A percentile compares a stretch with the other conserved stretches of the same genome.
phyloP scores from a whole-genome alignment of 768 basidiomycete species.

The Cystofilobasidium macerans region DNA sequence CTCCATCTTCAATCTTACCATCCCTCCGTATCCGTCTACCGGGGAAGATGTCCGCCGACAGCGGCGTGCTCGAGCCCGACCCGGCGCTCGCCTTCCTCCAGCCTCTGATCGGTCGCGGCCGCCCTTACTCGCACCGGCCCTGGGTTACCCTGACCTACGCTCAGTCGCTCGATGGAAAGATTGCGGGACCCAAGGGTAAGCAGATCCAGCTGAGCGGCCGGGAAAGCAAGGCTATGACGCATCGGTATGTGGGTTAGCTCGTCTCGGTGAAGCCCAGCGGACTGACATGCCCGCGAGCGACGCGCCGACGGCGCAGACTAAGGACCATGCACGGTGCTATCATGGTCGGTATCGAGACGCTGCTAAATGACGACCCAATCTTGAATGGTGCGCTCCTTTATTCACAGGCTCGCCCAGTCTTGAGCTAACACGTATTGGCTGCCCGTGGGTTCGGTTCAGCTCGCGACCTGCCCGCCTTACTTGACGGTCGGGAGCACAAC shows the following conservation, averaged over 20 bases:
- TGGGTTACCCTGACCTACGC: conserved; percentile 43
- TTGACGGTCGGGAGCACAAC: conserved; percentile 11
- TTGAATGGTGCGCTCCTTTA: conserved; percentile 62
- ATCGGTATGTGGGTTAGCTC: conserved; percentile 60
- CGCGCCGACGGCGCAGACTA: conserved; percentile 63
- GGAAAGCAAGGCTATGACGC: conserved; percentile 87
- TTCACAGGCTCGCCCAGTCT: conserved; percentile 42
- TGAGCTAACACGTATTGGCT: neutral
- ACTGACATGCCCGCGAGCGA: neutral
- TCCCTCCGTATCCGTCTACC: too few relatives aligned
- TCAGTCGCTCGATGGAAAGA: conserved; percentile 57
- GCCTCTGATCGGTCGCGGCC: conserved; percentile 18
- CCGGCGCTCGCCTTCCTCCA: conserved; percentile 11
- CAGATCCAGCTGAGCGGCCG: conserved; percentile 74
- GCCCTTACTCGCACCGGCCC: conserved; percentile 28
- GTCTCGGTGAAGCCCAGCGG: neutral
- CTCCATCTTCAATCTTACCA: too few relatives aligned
- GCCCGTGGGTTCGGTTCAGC: conserved; percentile 28
- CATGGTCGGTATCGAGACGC: conserved; percentile 78
- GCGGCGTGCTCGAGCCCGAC: too few relatives aligned
- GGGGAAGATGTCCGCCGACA: too few relatives aligned
- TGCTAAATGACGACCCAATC: conserved; percentile 83
- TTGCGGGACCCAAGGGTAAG: conserved; percentile 59
- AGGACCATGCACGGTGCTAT: conserved; percentile 86
- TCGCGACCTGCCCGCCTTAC: conserved; percentile 31